Conservation (phyloP, 2,329 filamentous ascomycete species). For the Neofusicoccum kwambonambiense region DNA sequence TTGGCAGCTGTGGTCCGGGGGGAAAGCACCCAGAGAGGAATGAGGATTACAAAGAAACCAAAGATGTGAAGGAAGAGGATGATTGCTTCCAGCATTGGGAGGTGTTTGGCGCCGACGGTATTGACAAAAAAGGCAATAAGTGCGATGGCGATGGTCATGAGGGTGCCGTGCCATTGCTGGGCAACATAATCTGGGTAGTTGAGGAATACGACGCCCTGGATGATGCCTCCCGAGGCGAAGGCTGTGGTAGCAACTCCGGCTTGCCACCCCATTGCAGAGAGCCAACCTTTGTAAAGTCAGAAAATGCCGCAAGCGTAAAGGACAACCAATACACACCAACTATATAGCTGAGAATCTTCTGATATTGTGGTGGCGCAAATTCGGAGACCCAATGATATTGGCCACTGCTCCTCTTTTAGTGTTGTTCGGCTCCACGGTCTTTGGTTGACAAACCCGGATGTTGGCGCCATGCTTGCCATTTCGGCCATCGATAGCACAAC, state of each 20-base stretch:
- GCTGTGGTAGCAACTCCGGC: background rate
- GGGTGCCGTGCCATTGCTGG: conserved; percentile 49
- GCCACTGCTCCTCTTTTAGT: background rate
- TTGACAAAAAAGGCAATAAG: conserved; percentile 45
- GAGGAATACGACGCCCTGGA: conserved; percentile 24
- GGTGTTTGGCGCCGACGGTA: conserved; percentile 30
- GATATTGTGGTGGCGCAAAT: conserved; percentile 17
- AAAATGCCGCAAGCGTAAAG: background rate
- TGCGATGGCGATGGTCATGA: conserved; percentile 49
- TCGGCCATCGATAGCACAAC: conserved; percentile 18
- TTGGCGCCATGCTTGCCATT: conserved; percentile 20
- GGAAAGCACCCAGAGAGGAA: conserved; percentile 38
- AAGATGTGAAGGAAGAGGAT: conserved; percentile 42
- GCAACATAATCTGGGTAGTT: conserved; percentile 43
- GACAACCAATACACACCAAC: background rate
- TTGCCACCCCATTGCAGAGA: background rate
- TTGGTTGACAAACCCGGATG: background rate
- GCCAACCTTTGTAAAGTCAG: background rate
- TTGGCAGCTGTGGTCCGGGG: conserved; percentile 28
- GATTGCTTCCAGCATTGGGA: conserved; percentile 36
- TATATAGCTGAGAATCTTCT: conserved; percentile 18
- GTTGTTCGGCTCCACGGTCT: no score
- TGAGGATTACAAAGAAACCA: conserved; percentile 44
- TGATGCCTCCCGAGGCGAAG: background rate
- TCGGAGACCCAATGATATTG: conserved; percentile 17